These are phyloP conservation scores for Debaryomyces castellii DNA, from an alignment of 805 yeast genomes.

Conservation along the genomic window DNA sequence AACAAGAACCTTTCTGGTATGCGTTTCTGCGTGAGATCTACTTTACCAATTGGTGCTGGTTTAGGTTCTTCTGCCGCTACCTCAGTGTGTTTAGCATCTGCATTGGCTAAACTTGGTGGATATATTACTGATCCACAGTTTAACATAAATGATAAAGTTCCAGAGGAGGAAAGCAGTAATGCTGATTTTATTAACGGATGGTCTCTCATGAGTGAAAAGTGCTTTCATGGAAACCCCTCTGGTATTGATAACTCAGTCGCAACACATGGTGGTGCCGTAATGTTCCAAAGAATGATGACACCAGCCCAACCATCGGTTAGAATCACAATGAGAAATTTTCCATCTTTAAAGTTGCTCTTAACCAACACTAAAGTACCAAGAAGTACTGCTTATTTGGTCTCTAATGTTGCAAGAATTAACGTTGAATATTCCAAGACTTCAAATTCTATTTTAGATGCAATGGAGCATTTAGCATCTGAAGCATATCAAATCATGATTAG, in stretches of 20 bases:
- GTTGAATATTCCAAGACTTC: conserved; percentile 54
- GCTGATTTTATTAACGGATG: conserved; percentile 72
- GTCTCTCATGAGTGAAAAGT: conserved; percentile 92
- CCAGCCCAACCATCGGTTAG: conserved; percentile 59
- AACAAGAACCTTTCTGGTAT: conserved; percentile 45
- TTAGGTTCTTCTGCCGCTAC: conserved; percentile 92
- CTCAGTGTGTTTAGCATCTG: conserved; percentile 79
- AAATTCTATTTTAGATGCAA: conserved; percentile 65
- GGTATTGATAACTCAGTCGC: conserved; percentile 98
- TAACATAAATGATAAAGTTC: conserved; percentile 29
- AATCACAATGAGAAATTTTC: conserved; percentile 69
- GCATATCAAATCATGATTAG: conserved; percentile 66
- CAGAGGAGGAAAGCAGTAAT: conserved; percentile 35
- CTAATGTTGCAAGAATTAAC: conserved; percentile 62
- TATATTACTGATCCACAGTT: conserved; percentile 44
- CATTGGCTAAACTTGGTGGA: conserved; percentile 61
- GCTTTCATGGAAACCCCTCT: conserved; percentile 94
- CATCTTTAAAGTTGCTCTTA: conserved; percentile 68
- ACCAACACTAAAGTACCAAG: conserved; percentile 89
- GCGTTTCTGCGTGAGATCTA: conserved; percentile 69
- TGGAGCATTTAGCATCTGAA: conserved; percentile 69
- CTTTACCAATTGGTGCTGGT: conserved; percentile 95
- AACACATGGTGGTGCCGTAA: conserved; percentile 92
- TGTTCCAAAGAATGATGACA: conserved; percentile 66
- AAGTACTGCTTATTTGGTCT: conserved; percentile 80